A percentile compares a stretch with the other conserved stretches of the same genome.
Evolutionary conservation across 164 flowering plant species (phyloP).

Genomic region (Platanus orientalis): DNA sequence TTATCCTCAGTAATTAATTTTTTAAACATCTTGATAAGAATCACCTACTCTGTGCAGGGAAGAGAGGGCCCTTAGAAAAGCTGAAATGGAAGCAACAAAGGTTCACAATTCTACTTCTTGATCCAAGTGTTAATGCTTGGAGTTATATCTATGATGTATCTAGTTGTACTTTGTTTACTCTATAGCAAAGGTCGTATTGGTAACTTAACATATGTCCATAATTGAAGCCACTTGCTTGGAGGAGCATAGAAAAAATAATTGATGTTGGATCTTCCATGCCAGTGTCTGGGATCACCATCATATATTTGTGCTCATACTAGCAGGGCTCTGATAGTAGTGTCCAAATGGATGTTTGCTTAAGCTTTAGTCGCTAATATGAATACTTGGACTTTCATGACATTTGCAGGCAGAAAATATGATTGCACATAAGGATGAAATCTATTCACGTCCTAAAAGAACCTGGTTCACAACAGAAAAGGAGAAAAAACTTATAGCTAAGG

Average conservation of each 20-base stretch:
- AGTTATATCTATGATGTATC: background rate
- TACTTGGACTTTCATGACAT: conserved; percentile 1
- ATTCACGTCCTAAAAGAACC: conserved; percentile 87
- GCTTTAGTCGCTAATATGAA: background rate
- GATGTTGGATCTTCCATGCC: background rate
- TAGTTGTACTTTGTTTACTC: background rate
- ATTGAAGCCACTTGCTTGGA: too few relatives aligned
- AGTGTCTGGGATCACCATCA: background rate
- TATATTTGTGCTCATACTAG: background rate
- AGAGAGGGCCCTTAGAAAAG: conserved; percentile 81
- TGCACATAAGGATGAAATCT: conserved; percentile 73
- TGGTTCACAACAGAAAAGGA: conserved; percentile 89
- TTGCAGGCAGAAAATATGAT: conserved; percentile 95
- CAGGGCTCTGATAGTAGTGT: background rate
- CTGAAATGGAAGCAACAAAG: conserved; percentile 96
- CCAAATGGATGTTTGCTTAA: background rate
- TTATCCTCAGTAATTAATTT: background rate
- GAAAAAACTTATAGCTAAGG: conserved; percentile 59
- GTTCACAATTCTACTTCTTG: conserved; percentile 23
- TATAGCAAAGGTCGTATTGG: background rate
- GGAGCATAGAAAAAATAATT: background rate
- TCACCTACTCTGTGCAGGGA: conserved; percentile 46
- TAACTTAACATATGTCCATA: too few relatives aligned
- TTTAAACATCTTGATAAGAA: background rate
- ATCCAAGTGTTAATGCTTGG: background rate